Evolutionary conservation across 2,329 filamentous ascomycete genomes (phyloP).

Genomic region (Botrytis tulipae): DNA sequence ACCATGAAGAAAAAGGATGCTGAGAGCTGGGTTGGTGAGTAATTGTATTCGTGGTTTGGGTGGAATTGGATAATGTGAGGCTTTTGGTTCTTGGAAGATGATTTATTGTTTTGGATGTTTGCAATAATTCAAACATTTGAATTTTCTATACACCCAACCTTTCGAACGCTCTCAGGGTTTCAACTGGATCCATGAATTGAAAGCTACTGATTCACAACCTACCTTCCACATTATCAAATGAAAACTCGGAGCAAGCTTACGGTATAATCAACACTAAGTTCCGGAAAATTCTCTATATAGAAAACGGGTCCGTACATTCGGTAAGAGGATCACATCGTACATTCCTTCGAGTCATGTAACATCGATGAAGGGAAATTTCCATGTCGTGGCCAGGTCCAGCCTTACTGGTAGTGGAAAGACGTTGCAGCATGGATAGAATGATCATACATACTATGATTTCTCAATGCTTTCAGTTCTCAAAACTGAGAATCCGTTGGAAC

Average conservation of each 20-base stretch:
- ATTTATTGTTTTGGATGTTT: background rate
- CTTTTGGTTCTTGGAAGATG: background rate
- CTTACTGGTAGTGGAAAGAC: background rate
- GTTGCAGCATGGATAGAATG: too few relatives aligned
- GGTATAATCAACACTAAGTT: background rate
- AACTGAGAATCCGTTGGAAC: background rate
- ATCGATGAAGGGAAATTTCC: background rate
- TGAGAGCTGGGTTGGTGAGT: background rate
- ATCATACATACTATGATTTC: background rate
- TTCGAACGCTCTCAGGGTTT: rapidly evolving
- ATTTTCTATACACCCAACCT: too few relatives aligned
- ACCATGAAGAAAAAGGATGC: too few relatives aligned
- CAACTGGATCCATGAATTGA: background rate
- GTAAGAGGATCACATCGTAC: background rate
- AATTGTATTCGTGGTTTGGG: background rate
- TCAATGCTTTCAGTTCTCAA: background rate
- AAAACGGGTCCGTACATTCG: slow-evolving; percentile 1
- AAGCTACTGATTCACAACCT: background rate
- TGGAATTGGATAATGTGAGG: background rate
- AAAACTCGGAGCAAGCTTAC: background rate
- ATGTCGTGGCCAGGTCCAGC: background rate
- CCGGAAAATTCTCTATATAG: background rate
- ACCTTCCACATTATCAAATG: background rate
- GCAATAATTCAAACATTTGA: too few relatives aligned
- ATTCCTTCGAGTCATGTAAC: slow-evolving; percentile 4